Evolutionary conservation across 2,329 filamentous ascomycete species (phyloP).

Genomic region (Alternaria sp.): DNA sequence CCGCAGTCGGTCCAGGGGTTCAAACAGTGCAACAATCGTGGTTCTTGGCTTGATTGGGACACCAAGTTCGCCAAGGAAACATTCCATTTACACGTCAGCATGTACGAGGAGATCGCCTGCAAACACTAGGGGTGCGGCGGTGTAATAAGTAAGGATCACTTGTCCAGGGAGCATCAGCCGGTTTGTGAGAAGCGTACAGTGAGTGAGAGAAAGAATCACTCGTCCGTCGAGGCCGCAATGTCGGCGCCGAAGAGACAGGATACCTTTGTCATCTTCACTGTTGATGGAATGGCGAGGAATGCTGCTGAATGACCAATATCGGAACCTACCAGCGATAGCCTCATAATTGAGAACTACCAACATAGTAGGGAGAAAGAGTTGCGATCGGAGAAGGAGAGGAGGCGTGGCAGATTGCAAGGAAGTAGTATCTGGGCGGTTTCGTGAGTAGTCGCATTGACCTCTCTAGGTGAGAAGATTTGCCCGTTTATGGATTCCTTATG

Average conservation of each 20-base stretch:
- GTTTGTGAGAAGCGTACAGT: background rate
- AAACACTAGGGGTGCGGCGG: background rate
- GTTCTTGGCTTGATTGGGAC: background rate
- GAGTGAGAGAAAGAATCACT: background rate
- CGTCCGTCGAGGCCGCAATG: background rate
- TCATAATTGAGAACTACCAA: background rate
- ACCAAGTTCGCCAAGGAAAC: background rate
- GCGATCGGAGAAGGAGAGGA: background rate
- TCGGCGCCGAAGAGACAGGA: background rate
- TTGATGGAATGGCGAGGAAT: background rate
- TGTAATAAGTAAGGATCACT: background rate
- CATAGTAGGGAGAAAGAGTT: background rate
- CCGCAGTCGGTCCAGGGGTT: background rate
- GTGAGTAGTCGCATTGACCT: background rate
- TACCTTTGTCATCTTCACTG: background rate
- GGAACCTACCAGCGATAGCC: background rate
- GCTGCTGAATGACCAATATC: background rate
- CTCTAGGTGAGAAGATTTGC: background rate
- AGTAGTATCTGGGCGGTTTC: background rate
- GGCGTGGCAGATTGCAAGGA: background rate
- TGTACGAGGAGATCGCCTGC: background rate
- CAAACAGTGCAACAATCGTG: background rate
- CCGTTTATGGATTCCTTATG: background rate
- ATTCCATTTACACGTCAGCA: background rate
- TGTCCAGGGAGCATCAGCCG: background rate